phyloP scores from a whole-genome alignment of 768 basidiomycete species.

The Psilocybe sp. region DNA sequence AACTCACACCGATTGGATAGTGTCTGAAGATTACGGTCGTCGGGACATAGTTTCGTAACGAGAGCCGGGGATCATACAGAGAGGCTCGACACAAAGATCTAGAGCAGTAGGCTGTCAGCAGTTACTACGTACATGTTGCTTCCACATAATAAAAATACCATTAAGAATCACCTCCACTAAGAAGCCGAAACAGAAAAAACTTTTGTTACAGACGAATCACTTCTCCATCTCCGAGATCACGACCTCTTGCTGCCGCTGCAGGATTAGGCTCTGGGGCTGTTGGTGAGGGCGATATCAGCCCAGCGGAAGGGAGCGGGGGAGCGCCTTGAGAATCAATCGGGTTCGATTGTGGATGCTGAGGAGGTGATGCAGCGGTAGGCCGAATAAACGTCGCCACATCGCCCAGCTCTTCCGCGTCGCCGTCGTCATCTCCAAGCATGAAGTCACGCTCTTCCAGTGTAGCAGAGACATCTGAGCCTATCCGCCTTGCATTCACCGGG shows the following conservation, averaged over 20 bases:
- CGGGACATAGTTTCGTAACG: too few species aligned
- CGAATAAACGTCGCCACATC: slow-evolving; percentile 1
- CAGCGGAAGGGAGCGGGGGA: neutral
- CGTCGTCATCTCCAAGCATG: slow-evolving; percentile 26
- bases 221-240: slow-evolving; percentile 16
- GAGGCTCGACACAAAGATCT: too few species aligned
- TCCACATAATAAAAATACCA: neutral
- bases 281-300: neutral
- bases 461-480: slow-evolving; percentile 9
- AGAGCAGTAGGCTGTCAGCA: too few species aligned
- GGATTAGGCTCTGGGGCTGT: slow-evolving; percentile 5
- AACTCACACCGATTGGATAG: too few species aligned
- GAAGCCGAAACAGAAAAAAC: neutral
- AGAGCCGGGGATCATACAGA: too few species aligned
- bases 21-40: too few species aligned
- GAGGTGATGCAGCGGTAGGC: neutral
- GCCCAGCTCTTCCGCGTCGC: slow-evolving; percentile 17
- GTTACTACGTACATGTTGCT: too few species aligned
- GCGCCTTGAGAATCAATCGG: slow-evolving; percentile 2
- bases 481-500: slow-evolving; percentile 8
- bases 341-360: neutral
- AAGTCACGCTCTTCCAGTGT: slow-evolving; percentile 33
- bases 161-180: too few species aligned
- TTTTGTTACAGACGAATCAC: slow-evolving; percentile 14
- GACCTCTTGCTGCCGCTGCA: slow-evolving; percentile 18